A percentile compares a stretch with the other conserved stretches of the same genome.
Evolutionary conservation across 176 grass and related monocot species (phyloP).

Genomic region (Rhynchospora pubera): DNA sequence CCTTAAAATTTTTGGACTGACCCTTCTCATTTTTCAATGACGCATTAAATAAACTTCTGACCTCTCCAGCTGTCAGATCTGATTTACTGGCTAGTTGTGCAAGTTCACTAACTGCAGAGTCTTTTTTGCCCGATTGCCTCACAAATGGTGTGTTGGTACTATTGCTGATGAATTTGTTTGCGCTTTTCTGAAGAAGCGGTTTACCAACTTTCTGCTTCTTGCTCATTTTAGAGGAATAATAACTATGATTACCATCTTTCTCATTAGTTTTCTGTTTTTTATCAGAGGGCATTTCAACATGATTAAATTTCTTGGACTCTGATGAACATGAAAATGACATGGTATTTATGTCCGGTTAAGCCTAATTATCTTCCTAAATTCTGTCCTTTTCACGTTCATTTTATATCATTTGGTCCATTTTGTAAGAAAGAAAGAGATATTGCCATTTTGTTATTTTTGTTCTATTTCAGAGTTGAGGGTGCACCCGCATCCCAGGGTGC

Average conservation of each 20-base stretch:
- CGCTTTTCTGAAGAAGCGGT: background rate
- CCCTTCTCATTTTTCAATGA: slow-evolving; percentile 34
- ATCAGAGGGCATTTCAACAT: background rate
- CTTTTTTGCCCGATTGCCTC: slow-evolving; percentile 42
- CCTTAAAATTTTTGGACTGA: background rate
- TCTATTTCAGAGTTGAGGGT: too few species aligned
- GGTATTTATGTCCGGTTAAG: too few species aligned
- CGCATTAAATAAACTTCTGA: slow-evolving; percentile 56
- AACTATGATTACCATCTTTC: slow-evolving; percentile 36
- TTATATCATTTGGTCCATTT: too few species aligned
- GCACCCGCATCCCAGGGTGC: too few species aligned
- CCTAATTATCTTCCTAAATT: too few species aligned
- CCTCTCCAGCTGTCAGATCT: slow-evolving; percentile 53
- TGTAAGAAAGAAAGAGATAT: too few species aligned
- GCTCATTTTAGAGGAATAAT: slow-evolving; percentile 27
- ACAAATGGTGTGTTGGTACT: slow-evolving; percentile 31
- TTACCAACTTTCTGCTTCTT: slow-evolving; percentile 25
- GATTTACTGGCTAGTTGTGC: slow-evolving; percentile 73
- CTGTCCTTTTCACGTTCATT: too few species aligned
- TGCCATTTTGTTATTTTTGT: too few species aligned
- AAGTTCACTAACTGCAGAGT: slow-evolving; percentile 40
- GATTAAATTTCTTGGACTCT: slow-evolving; percentile 37
- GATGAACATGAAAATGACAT: too few species aligned
- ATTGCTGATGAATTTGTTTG: slow-evolving; percentile 37
- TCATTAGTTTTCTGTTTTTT: slow-evolving; percentile 35